Evolutionary conservation across 2,329 filamentous ascomycete genomes (phyloP).

Genomic region (Neofusicoccum laricinum): DNA sequence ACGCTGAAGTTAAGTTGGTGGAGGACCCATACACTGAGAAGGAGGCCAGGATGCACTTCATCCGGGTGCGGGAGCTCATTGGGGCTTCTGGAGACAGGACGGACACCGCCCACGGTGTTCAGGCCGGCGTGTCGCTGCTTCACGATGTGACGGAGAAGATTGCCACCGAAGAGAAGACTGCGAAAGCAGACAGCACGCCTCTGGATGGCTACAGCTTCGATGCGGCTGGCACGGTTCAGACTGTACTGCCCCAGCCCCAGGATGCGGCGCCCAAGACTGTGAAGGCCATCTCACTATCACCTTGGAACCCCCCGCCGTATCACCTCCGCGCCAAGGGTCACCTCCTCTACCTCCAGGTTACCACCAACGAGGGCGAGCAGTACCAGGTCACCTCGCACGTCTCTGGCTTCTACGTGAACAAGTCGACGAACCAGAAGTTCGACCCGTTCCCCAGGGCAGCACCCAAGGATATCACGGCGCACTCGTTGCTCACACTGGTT

Average conservation of each 20-base stretch:
- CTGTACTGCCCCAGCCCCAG: constrained; percentile 65
- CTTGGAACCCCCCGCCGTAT: constrained; percentile 96
- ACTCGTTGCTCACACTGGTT: constrained; percentile 82
- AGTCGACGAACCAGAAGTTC: constrained; percentile 91
- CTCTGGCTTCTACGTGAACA: constrained; percentile 96
- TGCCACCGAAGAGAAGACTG: constrained; percentile 51
- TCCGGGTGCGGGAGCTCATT: constrained; percentile 87
- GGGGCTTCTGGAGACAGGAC: constrained; percentile 86
- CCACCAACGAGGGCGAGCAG: constrained; percentile 92
- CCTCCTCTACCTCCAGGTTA: constrained; percentile 82
- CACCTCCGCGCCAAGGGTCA: constrained; percentile 89
- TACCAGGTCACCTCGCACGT: constrained; percentile 91
- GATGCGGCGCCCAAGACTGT: constrained; percentile 80
- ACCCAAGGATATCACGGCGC: constrained; percentile 74
- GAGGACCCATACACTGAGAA: constrained; percentile 98
- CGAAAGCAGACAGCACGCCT: constrained; percentile 28
- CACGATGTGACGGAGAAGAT: constrained; percentile 73
- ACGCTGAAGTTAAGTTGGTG: constrained; percentile 76
- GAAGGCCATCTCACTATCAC: constrained; percentile 81
- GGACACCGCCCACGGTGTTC: constrained; percentile 80
- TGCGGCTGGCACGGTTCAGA: constrained; percentile 63
- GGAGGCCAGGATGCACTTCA: constrained; percentile 90
- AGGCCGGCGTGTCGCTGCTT: constrained; percentile 80
- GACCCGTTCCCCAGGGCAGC: constrained; percentile 78
- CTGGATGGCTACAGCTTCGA: constrained; percentile 75